Conservation (phyloP, 2,329 filamentous ascomycete genomes). For the Dissoconium aciculare region DNA sequence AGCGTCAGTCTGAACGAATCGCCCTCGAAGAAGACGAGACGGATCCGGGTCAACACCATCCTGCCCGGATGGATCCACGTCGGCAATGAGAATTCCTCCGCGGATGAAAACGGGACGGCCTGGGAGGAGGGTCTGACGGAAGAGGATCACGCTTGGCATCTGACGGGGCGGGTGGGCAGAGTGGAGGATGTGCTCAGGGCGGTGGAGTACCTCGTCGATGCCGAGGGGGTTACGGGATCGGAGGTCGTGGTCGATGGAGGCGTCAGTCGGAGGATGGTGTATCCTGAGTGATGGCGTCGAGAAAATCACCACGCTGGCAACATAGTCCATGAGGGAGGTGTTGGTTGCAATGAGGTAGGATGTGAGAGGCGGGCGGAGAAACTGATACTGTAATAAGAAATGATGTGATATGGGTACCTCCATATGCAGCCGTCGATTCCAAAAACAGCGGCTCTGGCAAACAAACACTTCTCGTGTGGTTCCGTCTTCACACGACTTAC, state of each 20-base stretch:
- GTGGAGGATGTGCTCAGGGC: conserved; percentile 33
- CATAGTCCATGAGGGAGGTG: no score
- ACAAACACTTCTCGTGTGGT: no score
- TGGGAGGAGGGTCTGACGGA: conserved; percentile 35
- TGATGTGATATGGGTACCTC: no score
- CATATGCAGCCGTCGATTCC: no score
- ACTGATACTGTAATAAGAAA: no score
- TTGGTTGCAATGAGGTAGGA: no score
- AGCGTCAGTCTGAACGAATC: conserved; percentile 31
- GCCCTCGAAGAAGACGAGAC: no score
- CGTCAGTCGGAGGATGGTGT: conserved; percentile 34
- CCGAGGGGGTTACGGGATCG: conserved; percentile 30
- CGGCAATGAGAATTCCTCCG: conserved; percentile 27
- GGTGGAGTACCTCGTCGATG: conserved; percentile 28
- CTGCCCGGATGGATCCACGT: conserved; percentile 41
- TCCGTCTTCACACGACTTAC: no score
- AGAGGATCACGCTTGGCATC: conserved; percentile 36
- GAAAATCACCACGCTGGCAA: no score
- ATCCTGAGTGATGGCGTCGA: conserved; percentile 23
- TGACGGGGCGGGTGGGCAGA: conserved; percentile 36
- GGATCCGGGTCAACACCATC: conserved; percentile 37
- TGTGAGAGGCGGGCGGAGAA: no score
- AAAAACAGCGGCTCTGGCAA: no score
- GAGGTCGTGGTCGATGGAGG: conserved; percentile 35
- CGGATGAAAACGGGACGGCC: conserved; percentile 25